phyloP scores from a whole-genome alignment of 495 filamentous ascomycete genomes.

The Clavariopsis aquatica region DNA sequence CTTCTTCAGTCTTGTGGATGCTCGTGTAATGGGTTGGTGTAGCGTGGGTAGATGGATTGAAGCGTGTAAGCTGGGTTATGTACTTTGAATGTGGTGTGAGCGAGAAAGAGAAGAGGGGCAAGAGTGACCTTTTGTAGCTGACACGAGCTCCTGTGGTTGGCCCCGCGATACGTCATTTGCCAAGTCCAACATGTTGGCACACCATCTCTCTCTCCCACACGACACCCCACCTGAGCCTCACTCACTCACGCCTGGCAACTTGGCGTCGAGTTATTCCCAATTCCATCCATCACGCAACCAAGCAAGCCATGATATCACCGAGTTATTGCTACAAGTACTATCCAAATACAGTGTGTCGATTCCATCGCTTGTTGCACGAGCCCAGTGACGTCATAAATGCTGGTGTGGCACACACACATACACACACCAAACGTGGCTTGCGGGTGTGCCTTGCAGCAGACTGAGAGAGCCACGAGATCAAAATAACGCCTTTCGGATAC shows the following conservation, averaged over 20 bases:
- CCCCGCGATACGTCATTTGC: conserved; percentile 14
- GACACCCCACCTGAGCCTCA: neutral
- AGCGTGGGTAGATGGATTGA: neutral
- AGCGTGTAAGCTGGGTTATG: neutral
- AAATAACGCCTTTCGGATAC: neutral
- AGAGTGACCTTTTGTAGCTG: conserved; percentile 27
- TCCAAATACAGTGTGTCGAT: neutral
- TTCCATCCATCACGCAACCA: neutral
- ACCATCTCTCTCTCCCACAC: neutral
- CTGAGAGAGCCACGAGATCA: conserved; percentile 3
- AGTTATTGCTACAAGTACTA: conserved; percentile 2
- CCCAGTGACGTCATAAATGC: neutral
- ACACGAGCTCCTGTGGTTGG: neutral
- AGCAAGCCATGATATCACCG: neutral
- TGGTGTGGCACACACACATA: neutral
- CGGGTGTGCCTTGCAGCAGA: conserved; percentile 34
- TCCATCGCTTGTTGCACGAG: conserved; percentile 2
- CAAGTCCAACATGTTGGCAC: neutral
- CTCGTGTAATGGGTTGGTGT: neutral
- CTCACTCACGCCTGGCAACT: neutral
- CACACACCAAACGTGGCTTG: neutral
- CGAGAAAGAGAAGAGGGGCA: neutral
- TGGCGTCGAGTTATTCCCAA: neutral
- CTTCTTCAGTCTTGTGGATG: neutral
- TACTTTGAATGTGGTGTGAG: conserved; percentile 13